A percentile compares a stretch with the other conserved stretches of the same genome.
Evolutionary conservation across 805 yeast species (phyloP).

Genomic region (Zygosaccharomyces rouxii): DNA sequence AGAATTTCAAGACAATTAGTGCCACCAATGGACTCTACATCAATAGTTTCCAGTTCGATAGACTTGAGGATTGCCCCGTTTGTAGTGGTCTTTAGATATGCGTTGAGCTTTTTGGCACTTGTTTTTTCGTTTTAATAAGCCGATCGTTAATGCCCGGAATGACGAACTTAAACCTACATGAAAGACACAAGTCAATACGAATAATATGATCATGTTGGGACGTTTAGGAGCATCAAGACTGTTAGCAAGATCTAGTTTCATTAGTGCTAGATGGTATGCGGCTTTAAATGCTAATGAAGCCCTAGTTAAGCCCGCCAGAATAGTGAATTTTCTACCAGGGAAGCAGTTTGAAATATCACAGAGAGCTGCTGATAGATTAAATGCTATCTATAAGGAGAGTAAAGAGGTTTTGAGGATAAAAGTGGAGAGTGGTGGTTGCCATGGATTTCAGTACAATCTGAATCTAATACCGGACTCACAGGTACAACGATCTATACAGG

Average conservation of each 20-base stretch:
- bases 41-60: slow-evolving; percentile 62
- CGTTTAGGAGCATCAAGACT: slow-evolving; percentile 1
- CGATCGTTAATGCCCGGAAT: neutral
- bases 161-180: neutral
- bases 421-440: slow-evolving; percentile 97
- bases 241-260: neutral
- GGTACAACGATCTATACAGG: slow-evolving; percentile 22
- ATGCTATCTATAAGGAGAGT: slow-evolving; percentile 23
- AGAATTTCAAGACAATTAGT: slow-evolving; percentile 81
- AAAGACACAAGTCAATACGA: neutral
- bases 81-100: slow-evolving; percentile 48
- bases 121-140: neutral
- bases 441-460: slow-evolving; percentile 89
- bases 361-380: slow-evolving; percentile 28
- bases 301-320: slow-evolving; percentile 20
- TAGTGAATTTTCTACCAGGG: slow-evolving; percentile 22
- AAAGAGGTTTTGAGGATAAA: slow-evolving; percentile 55
- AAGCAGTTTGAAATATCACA: slow-evolving; percentile 25
- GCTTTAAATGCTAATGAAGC: slow-evolving; percentile 6
- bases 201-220: neutral
- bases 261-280: slow-evolving; percentile 2
- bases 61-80: slow-evolving; percentile 63
- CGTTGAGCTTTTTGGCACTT: neutral
- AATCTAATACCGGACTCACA: slow-evolving; percentile 48
- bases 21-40: slow-evolving; percentile 79